Percentiles rank a stretch among this genome's conserved stretches.
Conservation (phyloP, 2,329 filamentous ascomycete genomes). For the Phaeosphaeria sp. region DNA sequence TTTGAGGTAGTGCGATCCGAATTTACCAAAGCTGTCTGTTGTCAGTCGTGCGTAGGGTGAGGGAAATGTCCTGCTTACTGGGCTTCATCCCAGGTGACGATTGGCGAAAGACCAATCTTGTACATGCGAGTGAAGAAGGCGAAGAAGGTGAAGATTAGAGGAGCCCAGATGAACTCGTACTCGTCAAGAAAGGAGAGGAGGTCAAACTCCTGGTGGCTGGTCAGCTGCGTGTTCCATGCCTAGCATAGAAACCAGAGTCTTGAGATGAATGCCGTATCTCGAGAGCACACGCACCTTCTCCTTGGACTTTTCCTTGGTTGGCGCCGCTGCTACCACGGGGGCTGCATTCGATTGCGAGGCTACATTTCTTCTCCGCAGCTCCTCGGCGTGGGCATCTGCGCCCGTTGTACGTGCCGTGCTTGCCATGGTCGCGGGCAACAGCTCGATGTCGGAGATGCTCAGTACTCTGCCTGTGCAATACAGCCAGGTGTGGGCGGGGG, state of each 20-base stretch:
- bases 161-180: slow-evolving; percentile 68
- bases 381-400: slow-evolving; percentile 50
- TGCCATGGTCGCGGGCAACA: slow-evolving; percentile 31
- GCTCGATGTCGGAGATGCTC: neutral
- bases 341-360: slow-evolving; percentile 32
- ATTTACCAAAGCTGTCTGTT: slow-evolving; percentile 82
- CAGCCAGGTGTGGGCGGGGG: slow-evolving; percentile 12
- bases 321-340: slow-evolving; percentile 39
- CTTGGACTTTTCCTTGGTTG: slow-evolving; percentile 54
- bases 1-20: slow-evolving; percentile 98
- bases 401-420: slow-evolving; percentile 47
- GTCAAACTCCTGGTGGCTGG: slow-evolving; percentile 53
- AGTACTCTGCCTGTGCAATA: slow-evolving; percentile 3
- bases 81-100: slow-evolving; percentile 79
- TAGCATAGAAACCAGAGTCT: neutral
- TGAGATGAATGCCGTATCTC: neutral
- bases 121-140: slow-evolving; percentile 72
- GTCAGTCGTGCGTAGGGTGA: slow-evolving; percentile 22
- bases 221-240: slow-evolving; percentile 12
- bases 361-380: slow-evolving; percentile 55
- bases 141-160: slow-evolving; percentile 66
- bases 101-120: slow-evolving; percentile 71
- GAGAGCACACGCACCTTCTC: slow-evolving; percentile 49
- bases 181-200: slow-evolving; percentile 68
- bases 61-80: slow-evolving; percentile 60